These are phyloP conservation scores for Hyaloperonospora brassicae DNA, from an alignment of 352 stramenopile species.

Conservation along the genomic window DNA sequence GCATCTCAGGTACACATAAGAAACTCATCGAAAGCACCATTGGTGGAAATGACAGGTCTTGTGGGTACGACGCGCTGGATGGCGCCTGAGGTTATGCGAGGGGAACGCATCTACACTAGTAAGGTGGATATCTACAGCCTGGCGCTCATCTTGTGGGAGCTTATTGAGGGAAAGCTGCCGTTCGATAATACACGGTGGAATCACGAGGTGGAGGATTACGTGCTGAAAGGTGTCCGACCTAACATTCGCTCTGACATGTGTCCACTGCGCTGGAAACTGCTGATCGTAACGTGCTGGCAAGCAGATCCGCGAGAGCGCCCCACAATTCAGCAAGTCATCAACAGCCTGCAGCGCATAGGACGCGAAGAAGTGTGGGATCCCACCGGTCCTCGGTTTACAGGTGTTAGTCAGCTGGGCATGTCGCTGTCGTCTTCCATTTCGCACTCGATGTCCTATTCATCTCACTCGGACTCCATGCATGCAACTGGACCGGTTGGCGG, in stretches of 20 bases:
- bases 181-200: constrained; percentile 82
- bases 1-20: constrained; percentile 20
- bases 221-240: constrained; percentile 60
- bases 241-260: constrained; percentile 60
- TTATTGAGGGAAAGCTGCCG: constrained; percentile 76
- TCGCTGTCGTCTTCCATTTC: constrained; percentile 39
- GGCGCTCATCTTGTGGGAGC: constrained; percentile 81
- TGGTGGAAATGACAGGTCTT: constrained; percentile 78
- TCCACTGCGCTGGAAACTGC: constrained; percentile 65
- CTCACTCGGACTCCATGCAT: constrained; percentile 39
- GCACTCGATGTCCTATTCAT: constrained; percentile 36
- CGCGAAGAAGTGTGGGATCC: constrained; percentile 71
- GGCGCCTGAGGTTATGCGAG: constrained; percentile 84
- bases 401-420: constrained; percentile 42
- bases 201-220: constrained; percentile 78
- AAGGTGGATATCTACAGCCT: constrained; percentile 88
- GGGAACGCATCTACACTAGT: constrained; percentile 78
- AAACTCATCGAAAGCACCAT: constrained; percentile 19
- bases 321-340: constrained; percentile 83
- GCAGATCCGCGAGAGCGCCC: constrained; percentile 70
- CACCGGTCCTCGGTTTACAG: constrained; percentile 47
- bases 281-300: constrained; percentile 81
- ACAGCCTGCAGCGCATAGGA: constrained; percentile 68
- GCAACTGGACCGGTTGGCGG: constrained; percentile 26
- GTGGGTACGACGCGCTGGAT: constrained; percentile 86